Evolutionary conservation across 2,329 filamentous ascomycete genomes (phyloP).

Genomic region (Xylaria arbuscula): DNA sequence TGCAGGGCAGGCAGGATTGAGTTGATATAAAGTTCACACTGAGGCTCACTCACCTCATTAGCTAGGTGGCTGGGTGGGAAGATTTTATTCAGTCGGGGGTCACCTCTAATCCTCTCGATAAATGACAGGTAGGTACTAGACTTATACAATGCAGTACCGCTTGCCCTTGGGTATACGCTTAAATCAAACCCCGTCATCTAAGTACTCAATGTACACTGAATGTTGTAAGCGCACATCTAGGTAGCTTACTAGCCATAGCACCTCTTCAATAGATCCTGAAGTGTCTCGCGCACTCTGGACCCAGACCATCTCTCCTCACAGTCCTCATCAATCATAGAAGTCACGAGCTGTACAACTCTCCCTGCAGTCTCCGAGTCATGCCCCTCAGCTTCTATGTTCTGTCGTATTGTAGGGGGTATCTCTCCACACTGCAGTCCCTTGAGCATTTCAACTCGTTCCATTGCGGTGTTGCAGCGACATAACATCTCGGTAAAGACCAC

Average conservation of each 20-base stretch:
- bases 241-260: slow-evolving; percentile 25
- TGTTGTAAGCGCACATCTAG: background rate
- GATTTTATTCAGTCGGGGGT: too few relatives aligned
- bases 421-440: slow-evolving; percentile 43
- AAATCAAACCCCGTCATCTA: background rate
- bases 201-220: background rate
- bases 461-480: slow-evolving; percentile 63
- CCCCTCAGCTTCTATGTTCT: slow-evolving; percentile 38
- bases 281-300: slow-evolving; percentile 39
- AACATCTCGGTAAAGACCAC: slow-evolving; percentile 71
- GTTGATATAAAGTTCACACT: too few relatives aligned
- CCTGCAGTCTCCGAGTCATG: slow-evolving; percentile 36
- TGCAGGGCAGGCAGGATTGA: too few relatives aligned
- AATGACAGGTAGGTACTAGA: too few relatives aligned
- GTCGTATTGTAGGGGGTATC: slow-evolving; percentile 38
- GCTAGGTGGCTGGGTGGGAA: too few relatives aligned
- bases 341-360: slow-evolving; percentile 39
- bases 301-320: slow-evolving; percentile 42
- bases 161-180: background rate
- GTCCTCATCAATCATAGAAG: slow-evolving; percentile 45
- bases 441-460: slow-evolving; percentile 56
- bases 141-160: too few relatives aligned
- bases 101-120: too few relatives aligned
- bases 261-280: slow-evolving; percentile 38
- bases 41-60: too few relatives aligned